Evolutionary conservation across 495 filamentous ascomycete species (phyloP).

Genomic region (Lentithecium fluviatile): DNA sequence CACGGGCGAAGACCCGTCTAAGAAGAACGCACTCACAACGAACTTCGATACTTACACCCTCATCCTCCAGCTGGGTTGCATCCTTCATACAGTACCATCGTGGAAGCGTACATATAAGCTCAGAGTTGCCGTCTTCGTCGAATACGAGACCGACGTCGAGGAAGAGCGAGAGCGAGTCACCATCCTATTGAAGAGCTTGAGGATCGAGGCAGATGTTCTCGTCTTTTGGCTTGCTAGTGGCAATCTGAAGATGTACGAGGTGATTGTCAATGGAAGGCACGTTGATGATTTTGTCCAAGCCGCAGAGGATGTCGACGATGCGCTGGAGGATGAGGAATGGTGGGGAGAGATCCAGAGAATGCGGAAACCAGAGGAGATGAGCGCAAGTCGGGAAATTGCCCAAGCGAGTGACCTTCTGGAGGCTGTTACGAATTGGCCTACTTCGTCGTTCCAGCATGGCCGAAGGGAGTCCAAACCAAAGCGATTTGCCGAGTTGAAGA

Average conservation of each 20-base stretch:
- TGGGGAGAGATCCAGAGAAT: constrained; percentile 72
- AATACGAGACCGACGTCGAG: constrained; percentile 81
- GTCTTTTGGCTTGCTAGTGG: constrained; percentile 83
- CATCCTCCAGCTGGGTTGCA: constrained; percentile 82
- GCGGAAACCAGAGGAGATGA: constrained; percentile 46
- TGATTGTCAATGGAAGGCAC: constrained; percentile 67
- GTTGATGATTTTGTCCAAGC: constrained; percentile 46
- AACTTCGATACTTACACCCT: constrained; percentile 93
- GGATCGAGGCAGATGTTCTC: constrained; percentile 74
- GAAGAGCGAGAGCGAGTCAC: constrained; percentile 75
- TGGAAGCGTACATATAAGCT: constrained; percentile 77
- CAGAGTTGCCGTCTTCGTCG: constrained; percentile 81
- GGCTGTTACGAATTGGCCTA: constrained; percentile 52
- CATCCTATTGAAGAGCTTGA: constrained; percentile 72
- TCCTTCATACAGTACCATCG: constrained; percentile 75
- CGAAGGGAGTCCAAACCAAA: constrained; percentile 44
- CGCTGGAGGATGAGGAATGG: constrained; percentile 71
- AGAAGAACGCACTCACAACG: constrained; percentile 72
- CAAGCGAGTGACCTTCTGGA: constrained; percentile 37
- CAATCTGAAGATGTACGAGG: constrained; percentile 68
- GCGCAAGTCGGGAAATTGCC: constrained; percentile 36
- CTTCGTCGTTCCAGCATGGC: constrained; percentile 56
- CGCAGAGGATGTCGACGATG: constrained; percentile 54
- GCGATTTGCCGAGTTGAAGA: constrained; percentile 52
- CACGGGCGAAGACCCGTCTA: constrained; percentile 39